Base-by-base conservation (phyloP, 2,329 filamentous ascomycete species). In the Dactylellina haptotyla region DNA sequence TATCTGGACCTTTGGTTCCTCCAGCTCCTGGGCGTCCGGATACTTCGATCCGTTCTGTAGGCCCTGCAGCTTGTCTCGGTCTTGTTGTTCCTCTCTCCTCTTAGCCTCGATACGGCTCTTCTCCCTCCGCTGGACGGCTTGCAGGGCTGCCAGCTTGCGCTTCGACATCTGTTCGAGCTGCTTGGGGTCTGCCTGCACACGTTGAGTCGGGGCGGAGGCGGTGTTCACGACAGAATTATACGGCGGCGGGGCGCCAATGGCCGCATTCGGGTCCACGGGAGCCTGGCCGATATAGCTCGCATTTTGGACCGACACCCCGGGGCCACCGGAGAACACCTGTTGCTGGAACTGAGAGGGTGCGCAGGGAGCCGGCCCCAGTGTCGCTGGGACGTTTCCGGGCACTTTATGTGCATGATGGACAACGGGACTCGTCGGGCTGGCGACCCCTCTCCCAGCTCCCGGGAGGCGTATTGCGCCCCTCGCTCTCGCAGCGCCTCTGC, bases 101-200 rank as follows among this genome's bases (percentile, higher is more conserved):
- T 54, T 64, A 12, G 61, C 61, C 30, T 65, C 67, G 25, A 61
- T 65, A 9, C 61, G 45, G 16, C 65, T 53, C 37, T 59, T 64
- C 26, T 72, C 67, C 10, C 30, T 58, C 26, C 43, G 32, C 9
- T 72, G 67, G 10, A 72, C 37, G 9, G 57, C 50, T n/a, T 63
- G 67, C 4, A 72, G 28, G 10, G 67, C 67, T 18, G 32, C 41
- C 3, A 72, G 30, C 18, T 65, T 72, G 9, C 67, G 37, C 20
- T 59, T 65, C 2, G 59, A 54, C 59, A 72, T 72, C 32, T 64
- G 50, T 18, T 51, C 59, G 8, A 54, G 34, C 25, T 59, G 51
- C 8, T 45, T 34, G 14, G 67, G 67, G 28, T 65, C 26, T 2
- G 54, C 54, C 25, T 25, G 26, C 9, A 23, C 41, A 26, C 62